Conservation (phyloP, 805 yeast genomes). For the Yueomyces sp. region DNA sequence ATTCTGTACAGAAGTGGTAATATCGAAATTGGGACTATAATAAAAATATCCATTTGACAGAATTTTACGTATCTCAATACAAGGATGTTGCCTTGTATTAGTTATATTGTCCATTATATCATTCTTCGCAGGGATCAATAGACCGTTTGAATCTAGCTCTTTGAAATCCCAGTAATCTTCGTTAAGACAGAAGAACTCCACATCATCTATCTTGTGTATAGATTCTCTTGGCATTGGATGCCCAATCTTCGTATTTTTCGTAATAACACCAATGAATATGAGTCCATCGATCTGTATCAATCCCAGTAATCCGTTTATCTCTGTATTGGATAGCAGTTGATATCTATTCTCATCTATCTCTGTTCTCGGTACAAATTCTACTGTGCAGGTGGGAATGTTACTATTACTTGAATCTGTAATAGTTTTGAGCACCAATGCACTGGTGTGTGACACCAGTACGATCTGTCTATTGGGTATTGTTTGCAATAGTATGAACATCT, state of each 20-base stretch:
- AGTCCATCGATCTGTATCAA: constrained; percentile 55
- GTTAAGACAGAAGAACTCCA: constrained; percentile 72
- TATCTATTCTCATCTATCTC: constrained; percentile 27
- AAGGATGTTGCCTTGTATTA: constrained; percentile 44
- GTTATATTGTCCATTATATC: neutral
- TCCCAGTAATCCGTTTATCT: constrained; percentile 67
- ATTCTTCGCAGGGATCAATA: constrained; percentile 3
- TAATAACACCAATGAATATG: constrained; percentile 65
- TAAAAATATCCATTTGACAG: constrained; percentile 82
- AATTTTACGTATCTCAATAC: constrained; percentile 63
- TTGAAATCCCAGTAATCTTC: constrained; percentile 67
- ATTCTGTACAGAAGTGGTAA: constrained; percentile 73
- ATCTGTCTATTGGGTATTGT: constrained; percentile 4
- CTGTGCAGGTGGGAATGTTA: constrained; percentile 27
- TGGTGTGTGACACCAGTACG: constrained; percentile 6
- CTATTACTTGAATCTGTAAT: constrained; percentile 9
- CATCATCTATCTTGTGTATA: constrained; percentile 64
- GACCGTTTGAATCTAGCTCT: constrained; percentile 56
- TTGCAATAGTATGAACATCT: constrained; percentile 16
- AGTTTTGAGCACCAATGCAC: constrained; percentile 9
- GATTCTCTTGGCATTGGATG: constrained; percentile 67
- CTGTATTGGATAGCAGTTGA: constrained; percentile 31
- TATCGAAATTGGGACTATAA: constrained; percentile 82
- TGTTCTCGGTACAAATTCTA: constrained; percentile 32
- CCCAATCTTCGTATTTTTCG: constrained; percentile 68